Evolutionary conservation across 192 early-diverging fungal species (phyloP), one percentile per base, ranked within the genome.

Genomic region (Podila epicladia): DNA sequence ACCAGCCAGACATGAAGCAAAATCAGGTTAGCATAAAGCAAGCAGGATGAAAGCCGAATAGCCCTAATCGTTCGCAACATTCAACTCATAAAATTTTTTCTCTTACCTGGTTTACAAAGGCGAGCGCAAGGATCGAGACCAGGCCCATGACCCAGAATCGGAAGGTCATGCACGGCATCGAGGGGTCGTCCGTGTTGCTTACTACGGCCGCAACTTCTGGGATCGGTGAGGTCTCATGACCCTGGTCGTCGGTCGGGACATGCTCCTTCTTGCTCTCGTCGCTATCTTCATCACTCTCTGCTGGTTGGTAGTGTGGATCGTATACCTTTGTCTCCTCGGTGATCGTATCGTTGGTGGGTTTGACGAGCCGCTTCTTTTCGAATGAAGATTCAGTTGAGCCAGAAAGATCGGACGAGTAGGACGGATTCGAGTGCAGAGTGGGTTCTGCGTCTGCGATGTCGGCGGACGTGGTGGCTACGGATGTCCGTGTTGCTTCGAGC

Each of bases 91-190:
- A 31, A 24, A 61, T 5, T 1, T 31, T 60, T 13, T 61, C 59
- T 9, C 9, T 67, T 67, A 71, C 75, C 73, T 89, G 88, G 62
- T 89, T 89, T 33, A 87, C 71, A 66, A 86, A 85, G 50, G 73
- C 62, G 37, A 89, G 76, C 0, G 77, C 37, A n/a, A 66, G 41
- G 49, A 73, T 78, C 12, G 88, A 85, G 37, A 82, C 49, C 12
- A 85, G 31, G 57, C 84, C 85, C 61, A 89, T 82, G 49, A 84
- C 60, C 72, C 79, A 85, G 75, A 85, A 84, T 48, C 88, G 87
- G 64, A 89, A 89, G 4, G 87, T 89, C 37, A 79, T 66, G 37
- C 86, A 83, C 37, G 88, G 88, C 4, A 75, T 57, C 20, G 68
- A 82, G 2, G 88, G 82, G 58, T 89, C 88, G 55, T 89, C 88